phyloP scores from a whole-genome alignment of 1,284 basidiomycete genomes.

The Cryptococcus sp. region DNA sequence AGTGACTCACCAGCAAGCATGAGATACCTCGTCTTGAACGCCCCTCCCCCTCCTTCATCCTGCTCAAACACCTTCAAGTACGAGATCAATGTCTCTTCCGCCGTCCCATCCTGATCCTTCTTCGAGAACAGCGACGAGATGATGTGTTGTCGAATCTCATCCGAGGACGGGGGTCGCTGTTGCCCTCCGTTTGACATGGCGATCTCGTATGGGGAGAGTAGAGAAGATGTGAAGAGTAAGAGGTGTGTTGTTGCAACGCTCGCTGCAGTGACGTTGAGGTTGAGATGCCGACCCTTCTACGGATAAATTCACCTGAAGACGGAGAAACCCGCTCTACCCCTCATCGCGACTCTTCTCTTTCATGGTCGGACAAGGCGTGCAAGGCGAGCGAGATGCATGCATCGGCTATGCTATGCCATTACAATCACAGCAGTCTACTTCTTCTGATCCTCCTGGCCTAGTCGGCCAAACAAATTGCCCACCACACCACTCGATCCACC shows the following conservation, averaged over 20 bases:
- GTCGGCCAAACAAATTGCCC: constrained; percentile 71
- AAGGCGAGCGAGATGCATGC: background rate
- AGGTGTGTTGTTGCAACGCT: background rate
- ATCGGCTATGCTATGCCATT: background rate
- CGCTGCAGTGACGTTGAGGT: too few relatives aligned
- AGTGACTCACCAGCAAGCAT: constrained; percentile 70
- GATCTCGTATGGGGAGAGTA: background rate
- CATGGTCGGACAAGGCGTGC: too few relatives aligned
- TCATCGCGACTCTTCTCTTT: too few relatives aligned
- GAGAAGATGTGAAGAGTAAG: background rate
- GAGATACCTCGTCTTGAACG: constrained; percentile 75
- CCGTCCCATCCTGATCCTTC: constrained; percentile 54
- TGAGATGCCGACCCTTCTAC: too few relatives aligned
- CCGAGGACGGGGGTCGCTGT: constrained; percentile 8
- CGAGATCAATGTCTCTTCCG: constrained; percentile 71
- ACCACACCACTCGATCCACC: constrained; percentile 81
- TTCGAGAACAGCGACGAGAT: constrained; percentile 75
- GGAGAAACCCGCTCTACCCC: too few relatives aligned
- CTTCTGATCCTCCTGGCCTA: constrained; percentile 51
- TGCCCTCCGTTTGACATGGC: background rate
- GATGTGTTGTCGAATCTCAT: constrained; percentile 55
- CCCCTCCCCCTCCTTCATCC: constrained; percentile 51
- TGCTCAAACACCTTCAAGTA: constrained; percentile 86
- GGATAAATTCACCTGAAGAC: too few relatives aligned
- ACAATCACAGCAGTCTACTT: constrained; percentile 5